These are phyloP conservation scores for Luzula sylvatica DNA, from an alignment of 176 grass and related monocot genomes.

Conservation along the genomic window DNA sequence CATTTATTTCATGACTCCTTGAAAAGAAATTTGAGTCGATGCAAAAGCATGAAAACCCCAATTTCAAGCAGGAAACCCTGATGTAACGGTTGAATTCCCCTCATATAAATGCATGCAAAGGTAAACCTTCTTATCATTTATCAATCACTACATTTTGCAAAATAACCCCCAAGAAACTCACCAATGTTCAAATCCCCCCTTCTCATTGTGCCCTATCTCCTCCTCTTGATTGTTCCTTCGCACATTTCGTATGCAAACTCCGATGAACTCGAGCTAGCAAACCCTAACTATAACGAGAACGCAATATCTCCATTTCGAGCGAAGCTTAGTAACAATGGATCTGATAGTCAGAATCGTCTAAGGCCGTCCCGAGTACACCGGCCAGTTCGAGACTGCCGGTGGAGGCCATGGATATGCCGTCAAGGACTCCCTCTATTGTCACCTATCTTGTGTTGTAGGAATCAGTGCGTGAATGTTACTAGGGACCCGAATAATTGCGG, in stretches of 20 bases:
- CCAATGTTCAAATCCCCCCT: not conserved
- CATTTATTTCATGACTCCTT: no score
- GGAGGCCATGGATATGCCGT: constrained; percentile 22
- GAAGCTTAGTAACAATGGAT: not conserved
- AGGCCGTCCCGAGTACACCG: not conserved
- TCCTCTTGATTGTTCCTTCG: not conserved
- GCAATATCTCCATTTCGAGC: not conserved
- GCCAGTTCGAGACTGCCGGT: not conserved
- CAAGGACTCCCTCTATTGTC: not conserved
- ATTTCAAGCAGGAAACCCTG: constrained; percentile 15
- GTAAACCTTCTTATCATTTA: not conserved
- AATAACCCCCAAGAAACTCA: not conserved
- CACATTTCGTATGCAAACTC: not conserved
- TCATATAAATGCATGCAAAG: not conserved
- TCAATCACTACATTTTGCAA: constrained; percentile 1
- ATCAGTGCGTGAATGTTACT: constrained; percentile 13
- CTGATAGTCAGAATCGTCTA: not conserved
- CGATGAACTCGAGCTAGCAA: constrained; percentile 8
- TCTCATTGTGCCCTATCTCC: not conserved
- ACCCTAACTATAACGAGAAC: not conserved
- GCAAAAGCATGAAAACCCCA: constrained; percentile 20
- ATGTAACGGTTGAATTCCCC: constrained; percentile 4
- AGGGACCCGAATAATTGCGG: constrained; percentile 18
- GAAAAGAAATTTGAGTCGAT: not conserved
- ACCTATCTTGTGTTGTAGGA: constrained; percentile 15